These are phyloP conservation scores for Candolleomyces aberdarensis DNA, from an alignment of 768 basidiomycete species.

Conservation along the genomic window DNA sequence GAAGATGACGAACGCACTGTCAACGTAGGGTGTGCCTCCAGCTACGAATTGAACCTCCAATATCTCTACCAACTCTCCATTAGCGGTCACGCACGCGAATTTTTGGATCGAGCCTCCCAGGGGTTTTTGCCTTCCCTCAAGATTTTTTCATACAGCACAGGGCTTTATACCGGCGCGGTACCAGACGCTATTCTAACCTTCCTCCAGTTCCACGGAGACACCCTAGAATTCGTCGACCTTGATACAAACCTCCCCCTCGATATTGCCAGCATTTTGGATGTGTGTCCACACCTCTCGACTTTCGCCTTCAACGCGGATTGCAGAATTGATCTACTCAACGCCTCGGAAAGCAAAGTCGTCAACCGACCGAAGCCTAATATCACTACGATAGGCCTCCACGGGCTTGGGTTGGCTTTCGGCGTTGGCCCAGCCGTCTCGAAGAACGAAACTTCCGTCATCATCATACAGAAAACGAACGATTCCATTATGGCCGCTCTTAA, in stretches of 20 bases:
- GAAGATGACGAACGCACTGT: conserved; percentile 40
- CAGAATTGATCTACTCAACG: conserved; percentile 42
- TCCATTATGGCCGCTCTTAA: conserved; percentile 57
- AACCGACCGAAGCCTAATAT: conserved; percentile 56
- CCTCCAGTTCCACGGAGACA: conserved; percentile 53
- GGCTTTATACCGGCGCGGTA: conserved; percentile 40
- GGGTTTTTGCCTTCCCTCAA: conserved; percentile 66
- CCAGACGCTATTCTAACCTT: conserved; percentile 57
- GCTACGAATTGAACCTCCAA: conserved; percentile 51
- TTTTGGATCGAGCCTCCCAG: conserved; percentile 64
- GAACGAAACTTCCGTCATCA: conserved; percentile 40
- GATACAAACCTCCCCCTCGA: conserved; percentile 56
- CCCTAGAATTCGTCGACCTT: conserved; percentile 64
- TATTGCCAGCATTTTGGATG: conserved; percentile 55
- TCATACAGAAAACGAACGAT: conserved; percentile 60
- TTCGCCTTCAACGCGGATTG: conserved; percentile 79
- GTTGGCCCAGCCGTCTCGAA: conserved; percentile 51
- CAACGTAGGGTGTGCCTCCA: conserved; percentile 58
- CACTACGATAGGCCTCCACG: conserved; percentile 64
- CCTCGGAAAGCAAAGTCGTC: conserved; percentile 36
- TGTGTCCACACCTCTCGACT: conserved; percentile 58
- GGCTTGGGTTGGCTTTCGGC: conserved; percentile 66
- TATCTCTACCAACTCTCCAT: conserved; percentile 62
- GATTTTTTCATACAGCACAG: conserved; percentile 55
- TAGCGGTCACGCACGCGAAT: conserved; percentile 56